These are phyloP conservation scores for Yueomyces sp. DNA, from an alignment of 805 yeast species.

Conservation along the genomic window DNA sequence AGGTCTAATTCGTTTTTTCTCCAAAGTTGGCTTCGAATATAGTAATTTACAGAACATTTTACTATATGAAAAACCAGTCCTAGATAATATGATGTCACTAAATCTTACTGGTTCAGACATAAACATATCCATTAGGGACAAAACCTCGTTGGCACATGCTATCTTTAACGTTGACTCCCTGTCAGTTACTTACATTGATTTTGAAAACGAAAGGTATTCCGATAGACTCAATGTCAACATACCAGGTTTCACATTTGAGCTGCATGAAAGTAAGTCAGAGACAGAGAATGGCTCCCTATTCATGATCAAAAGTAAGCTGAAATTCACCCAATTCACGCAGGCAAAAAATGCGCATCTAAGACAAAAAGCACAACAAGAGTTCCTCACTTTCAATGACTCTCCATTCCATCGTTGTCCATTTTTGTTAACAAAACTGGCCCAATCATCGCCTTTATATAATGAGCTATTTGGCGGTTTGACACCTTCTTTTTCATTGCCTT, in stretches of 20 bases:
- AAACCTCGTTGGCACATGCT: slow-evolving; percentile 14
- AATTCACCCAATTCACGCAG: slow-evolving; percentile 45
- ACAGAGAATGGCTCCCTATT: slow-evolving; percentile 21
- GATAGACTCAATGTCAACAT: slow-evolving; percentile 37
- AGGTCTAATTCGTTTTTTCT: slow-evolving; percentile 29
- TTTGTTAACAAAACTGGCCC: slow-evolving; percentile 38
- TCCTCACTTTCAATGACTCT: slow-evolving; percentile 59
- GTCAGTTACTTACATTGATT: slow-evolving; percentile 44
- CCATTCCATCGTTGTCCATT: slow-evolving; percentile 75
- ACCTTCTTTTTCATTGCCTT: slow-evolving; percentile 53
- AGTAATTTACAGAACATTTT: slow-evolving; percentile 67
- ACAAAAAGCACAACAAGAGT: slow-evolving; percentile 45
- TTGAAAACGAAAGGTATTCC: slow-evolving; percentile 54
- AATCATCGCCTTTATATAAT: slow-evolving; percentile 33
- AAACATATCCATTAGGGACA: slow-evolving; percentile 28
- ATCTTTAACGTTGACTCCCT: slow-evolving; percentile 16
- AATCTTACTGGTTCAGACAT: slow-evolving; percentile 41
- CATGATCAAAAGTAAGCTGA: slow-evolving; percentile 42
- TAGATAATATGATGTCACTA: slow-evolving; percentile 60
- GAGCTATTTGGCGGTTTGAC: slow-evolving; percentile 37
- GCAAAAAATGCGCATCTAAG: slow-evolving; percentile 31
- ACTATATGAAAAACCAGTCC: slow-evolving; percentile 36
- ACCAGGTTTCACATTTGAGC: slow-evolving; percentile 24
- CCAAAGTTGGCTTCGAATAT: slow-evolving; percentile 48
- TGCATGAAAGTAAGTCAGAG: slow-evolving; percentile 11